Evolutionary conservation across 768 basidiomycete genomes (phyloP), one percentile per base, ranked within the genome.

Genomic region (Suillus spraguei): DNA sequence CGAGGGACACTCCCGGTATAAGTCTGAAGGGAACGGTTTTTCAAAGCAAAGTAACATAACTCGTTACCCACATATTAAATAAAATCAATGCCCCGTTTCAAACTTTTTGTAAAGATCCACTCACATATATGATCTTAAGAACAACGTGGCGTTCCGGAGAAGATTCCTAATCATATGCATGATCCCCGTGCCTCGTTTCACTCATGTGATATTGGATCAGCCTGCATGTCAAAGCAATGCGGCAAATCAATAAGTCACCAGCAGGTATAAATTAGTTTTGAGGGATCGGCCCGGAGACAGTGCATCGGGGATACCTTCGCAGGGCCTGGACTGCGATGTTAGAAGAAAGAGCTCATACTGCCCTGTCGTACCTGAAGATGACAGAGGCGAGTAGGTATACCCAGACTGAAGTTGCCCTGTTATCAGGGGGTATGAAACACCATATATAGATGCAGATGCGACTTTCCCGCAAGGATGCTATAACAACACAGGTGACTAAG

Each of bases 211-310:
- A 17, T 17, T 33, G 17, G 17, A 33, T 22, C 22, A 47, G 22
- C 47, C 5, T 20, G 16, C 16, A 11, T 17, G 54, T 55, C 36
- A 24, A 24, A 17, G 55, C 16, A 10, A 28, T 20, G 38, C 55
- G 38, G 38, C 17, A 28, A 24, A 24, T 56, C 38, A 56, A 56
- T 11, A 28, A 56, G 55, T 56, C 38, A 20, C 55, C 55, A 28
- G 2, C 13, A 28, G 36, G 36, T 17, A 38, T 14, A 8, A n/a
- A 32, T 55, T 8, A 22, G 16, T 38, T 55, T 16, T 3, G 35
- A 13, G 36, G 13, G 38, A 38, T 39, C 38, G 22, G 24, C 10
- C 55, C 24, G 53, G 24, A 56, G 38, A 56, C 20, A 10, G 2
- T 13, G 11, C 5, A 10, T 20, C 49, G 14, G 8, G 4, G 28